Evolutionary conservation across 2,329 filamentous ascomycete species (phyloP), one percentile per base, ranked within the genome.

Genomic region (Scytalidium lignicola): DNA sequence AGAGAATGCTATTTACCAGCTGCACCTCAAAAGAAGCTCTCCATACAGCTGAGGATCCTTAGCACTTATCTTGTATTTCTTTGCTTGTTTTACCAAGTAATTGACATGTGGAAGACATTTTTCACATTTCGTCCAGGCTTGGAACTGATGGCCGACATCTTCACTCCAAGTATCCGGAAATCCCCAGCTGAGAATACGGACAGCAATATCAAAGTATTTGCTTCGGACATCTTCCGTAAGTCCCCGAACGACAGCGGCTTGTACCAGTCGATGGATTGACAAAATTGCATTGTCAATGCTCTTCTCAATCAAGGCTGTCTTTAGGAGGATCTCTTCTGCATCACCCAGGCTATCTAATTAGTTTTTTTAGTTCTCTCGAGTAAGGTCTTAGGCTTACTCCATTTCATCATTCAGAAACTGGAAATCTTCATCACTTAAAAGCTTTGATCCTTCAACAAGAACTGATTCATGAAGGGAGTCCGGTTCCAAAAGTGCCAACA

Each of bases 81-180:
- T 58, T 10, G 52, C 49, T 18, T 59, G 47, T 17, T 56, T 48
- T 8, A 57, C 46, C 4, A 65, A 53, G 43, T 61, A 53, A n/a
- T 55, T 47, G 13, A 66, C 55, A 54, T 66, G 62, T 17, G 62
- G 59, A 20, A 65, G 51, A 46, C 59, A 64, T 19, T 58, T 59
- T 41, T 65, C 61, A 48, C 57, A 63, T 50, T 52, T 51, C 12
- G 26, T 47, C 64, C 62, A 65, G 8, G 60, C 49, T 18, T 49
- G 41, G 37, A 62, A 55, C 43, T 61, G 62, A 45, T 65, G 58
- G 39, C 57, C 58, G 41, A 58, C 51, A 21, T 62, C 62, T 20
- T 46, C 50, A 20, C 50, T 57, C 47, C 51, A 59, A 23, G 57
- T 55, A 44, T 62, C 54, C 5, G 62, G 62, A 45, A 65, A 65